Evolutionary conservation across 495 filamentous ascomycete species (phyloP), one percentile per base, ranked within the genome.

Genomic region (Letharia columbiana): DNA sequence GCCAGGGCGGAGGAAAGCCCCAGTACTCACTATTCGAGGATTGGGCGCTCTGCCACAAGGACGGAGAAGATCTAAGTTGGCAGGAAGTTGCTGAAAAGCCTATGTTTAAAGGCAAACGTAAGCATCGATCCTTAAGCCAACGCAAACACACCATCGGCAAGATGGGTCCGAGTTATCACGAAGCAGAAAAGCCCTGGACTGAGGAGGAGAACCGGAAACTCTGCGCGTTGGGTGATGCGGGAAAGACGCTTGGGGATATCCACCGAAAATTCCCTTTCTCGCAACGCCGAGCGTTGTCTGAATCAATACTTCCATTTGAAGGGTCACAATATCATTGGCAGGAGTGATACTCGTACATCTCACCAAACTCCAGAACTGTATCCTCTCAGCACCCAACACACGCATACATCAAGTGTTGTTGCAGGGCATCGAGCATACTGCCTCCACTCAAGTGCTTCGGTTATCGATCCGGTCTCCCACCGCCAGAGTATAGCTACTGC

Each of bases 101-200:
- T 35, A 20, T 39, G 1, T 57, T 57, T 17, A 57, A 57, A 37
- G 54, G 33, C 28, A 57, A 33, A 17, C 54, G 54, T 10, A 57
- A 57, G 31, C 54, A 57, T 57, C 54, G 54, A 57, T 57, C 54
- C 9, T 57, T 57, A 57, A 57, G 54, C 33, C 54, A 57, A 17
- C 54, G 54, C 54, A 57, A 57, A n/a, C 54, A 57, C 20, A 57
- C 31, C 31, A 57, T 57, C 33, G 4, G 15, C 33, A 57, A 37
- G 33, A 57, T 57, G 54, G 54, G 54, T 37, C 31, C 54, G 0
- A 20, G n/a, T 17, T 57, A 57, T 17, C 33, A n/a, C 7, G 54
- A 57, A 57, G 13, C 33, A 20, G 54, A 57, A 20, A 8, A 20
- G 3, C 54, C 54, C 33, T 57, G 31, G 31, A 57, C 54, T 20